Base-by-base conservation (phyloP, 31 red algal genomes). In the Asparagopsis taxiformis region DNA sequence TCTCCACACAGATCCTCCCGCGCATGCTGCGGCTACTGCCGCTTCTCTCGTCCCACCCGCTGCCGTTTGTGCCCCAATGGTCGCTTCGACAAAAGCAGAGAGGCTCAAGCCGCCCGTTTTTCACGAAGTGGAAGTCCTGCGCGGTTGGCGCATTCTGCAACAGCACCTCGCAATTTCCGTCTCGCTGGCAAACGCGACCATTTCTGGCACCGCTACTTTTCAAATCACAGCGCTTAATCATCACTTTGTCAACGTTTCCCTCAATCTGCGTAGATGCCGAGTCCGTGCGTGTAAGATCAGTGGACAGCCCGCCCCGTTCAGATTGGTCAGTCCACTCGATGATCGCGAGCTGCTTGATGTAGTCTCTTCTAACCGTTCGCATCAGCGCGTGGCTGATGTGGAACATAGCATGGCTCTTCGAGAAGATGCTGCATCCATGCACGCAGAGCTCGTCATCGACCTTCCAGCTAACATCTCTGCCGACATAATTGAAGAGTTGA, bases 401-500 rank as follows among this genome's bases (percentile, higher is more conserved):
- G 80, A 73, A 43, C 35, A 75, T 13, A 67, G 68, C 33, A 59
- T 74, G 68, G 49, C 22, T 13, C 28, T 55, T 19, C 58, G 80
- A 23, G 55, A 85, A 17, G 60, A 61, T 29, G 77, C 77, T 31
- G 64, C 77, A 23, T 21, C 68, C 5, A 53, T 48, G 21, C 69
- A 74, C 17, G 80, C 57, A 5, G 80, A 85, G 60, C 60, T 85
- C 1, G 60, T 73, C 63, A 48, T 85, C 25, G 58, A 73, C 55
- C 30, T 85, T 5, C 69, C 68, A 1, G 69, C 43, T 37, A 74
- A 51, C 51, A 54, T 85, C 28, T 65, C 80, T 19, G 68, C 68
- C 16, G 80, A 85, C 52, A 32, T 85, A 31, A 85, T 85, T 52
- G 69, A 85, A 39, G 80, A 73, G 33, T 31, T 85, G 43, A 66